phyloP scores from a whole-genome alignment of 169 alveolate species.

The Plasmodium blacklocki region DNA sequence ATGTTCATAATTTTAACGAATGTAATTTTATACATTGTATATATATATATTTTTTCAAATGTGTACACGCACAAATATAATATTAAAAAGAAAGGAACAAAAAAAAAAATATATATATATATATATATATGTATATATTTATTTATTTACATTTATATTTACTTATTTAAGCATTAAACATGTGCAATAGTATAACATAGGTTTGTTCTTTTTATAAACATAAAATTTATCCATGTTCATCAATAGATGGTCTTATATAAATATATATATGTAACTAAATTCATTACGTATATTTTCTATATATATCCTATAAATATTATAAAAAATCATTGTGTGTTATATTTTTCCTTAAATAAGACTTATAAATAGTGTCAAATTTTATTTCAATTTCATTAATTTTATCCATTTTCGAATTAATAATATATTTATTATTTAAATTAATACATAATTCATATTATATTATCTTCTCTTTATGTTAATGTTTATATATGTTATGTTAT shows the following conservation, averaged over 20 bases:
- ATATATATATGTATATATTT: not conserved
- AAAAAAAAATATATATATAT: not conserved
- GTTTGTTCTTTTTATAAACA: too few relatives aligned
- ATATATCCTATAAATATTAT: not conserved
- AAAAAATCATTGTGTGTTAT: not conserved
- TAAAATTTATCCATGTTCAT: too few relatives aligned
- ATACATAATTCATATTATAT: not conserved
- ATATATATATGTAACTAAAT: conserved; percentile 1
- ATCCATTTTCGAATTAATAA: too few relatives aligned
- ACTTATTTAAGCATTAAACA: not conserved
- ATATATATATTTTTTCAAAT: not conserved
- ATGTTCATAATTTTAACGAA: not conserved
- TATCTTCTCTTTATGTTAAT: not conserved
- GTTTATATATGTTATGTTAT: not conserved
- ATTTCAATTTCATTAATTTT: conserved; percentile 8
- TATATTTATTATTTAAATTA: too few relatives aligned
- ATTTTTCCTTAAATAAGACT: not conserved
- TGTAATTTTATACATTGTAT: not conserved
- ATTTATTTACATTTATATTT: not conserved
- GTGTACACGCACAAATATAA: conserved; percentile 1
- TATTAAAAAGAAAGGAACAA: not conserved
- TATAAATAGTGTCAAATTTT: conserved; percentile 12
- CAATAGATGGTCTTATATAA: not conserved
- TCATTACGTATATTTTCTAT: conserved; percentile 2
- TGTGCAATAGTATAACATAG: not conserved